A percentile compares a stretch with the other conserved stretches of the same genome.
These are phyloP conservation scores for Symmetrospora coprosmae DNA, from an alignment of 768 basidiomycete genomes.

Conservation along the genomic window DNA sequence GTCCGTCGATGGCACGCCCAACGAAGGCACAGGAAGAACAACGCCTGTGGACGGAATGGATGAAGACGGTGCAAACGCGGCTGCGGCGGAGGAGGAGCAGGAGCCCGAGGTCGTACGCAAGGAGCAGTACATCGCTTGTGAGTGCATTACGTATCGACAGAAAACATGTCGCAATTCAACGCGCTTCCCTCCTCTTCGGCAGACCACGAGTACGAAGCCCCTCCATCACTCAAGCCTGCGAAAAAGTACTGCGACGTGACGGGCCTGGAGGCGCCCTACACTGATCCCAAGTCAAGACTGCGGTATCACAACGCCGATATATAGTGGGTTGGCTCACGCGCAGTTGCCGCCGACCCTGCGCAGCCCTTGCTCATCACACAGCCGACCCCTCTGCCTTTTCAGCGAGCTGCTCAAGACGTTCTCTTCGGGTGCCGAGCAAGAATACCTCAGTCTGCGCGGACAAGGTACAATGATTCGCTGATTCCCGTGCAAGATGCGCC, in stretches of 20 bases:
- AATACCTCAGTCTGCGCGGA: conserved; percentile 14
- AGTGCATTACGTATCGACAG: not conserved
- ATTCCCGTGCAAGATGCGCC: not conserved
- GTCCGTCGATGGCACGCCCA: too few relatives aligned
- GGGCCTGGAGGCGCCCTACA: conserved; percentile 37
- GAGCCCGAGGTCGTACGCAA: conserved; percentile 19
- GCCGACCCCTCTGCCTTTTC: too few relatives aligned
- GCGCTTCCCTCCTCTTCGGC: not conserved
- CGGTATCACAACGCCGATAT: conserved; percentile 39
- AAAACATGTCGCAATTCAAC: not conserved
- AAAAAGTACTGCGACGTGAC: conserved; percentile 44
- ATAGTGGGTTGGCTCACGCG: conserved; percentile 26
- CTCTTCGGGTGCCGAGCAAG: conserved; percentile 19
- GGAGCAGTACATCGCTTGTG: conserved; percentile 17
- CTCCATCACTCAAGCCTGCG: conserved; percentile 37
- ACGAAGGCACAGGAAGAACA: too few relatives aligned
- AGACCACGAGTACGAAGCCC: conserved; percentile 33
- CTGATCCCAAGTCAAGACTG: conserved; percentile 38
- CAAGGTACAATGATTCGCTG: conserved; percentile 13
- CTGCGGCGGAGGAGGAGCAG: not conserved
- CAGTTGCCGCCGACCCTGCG: not conserved
- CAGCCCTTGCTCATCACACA: not conserved
- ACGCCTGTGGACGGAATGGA: conserved; percentile 20
- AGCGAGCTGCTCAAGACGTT: conserved; percentile 13
- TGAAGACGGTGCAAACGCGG: conserved; percentile 5